Evolutionary conservation across 805 yeast genomes (phyloP), one percentile per base, ranked within the genome.

Genomic region (Saccharomyces kudriavzevii): DNA sequence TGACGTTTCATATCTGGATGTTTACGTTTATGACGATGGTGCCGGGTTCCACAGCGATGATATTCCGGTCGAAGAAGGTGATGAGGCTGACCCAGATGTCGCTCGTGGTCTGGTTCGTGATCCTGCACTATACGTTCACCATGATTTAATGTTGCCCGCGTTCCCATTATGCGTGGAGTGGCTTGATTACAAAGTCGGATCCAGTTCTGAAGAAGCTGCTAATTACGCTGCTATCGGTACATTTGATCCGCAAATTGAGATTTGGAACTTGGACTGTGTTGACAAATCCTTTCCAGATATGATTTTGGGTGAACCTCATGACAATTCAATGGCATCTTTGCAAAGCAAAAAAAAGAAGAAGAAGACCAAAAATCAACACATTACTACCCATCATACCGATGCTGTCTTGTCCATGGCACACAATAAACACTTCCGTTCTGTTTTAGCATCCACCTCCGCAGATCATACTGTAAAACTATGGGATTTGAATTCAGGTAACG

Each of bases 151-250:
- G 97, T 78, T 94, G 56, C 99, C 99, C 1, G 87, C 97, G 1
- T 92, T 94, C 78, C 99, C 99, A 45, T 77, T 94, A 56, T 89
- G 97, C 68, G 91, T 91, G 31, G 99, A 94, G 71, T 92, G 98
- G 98, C 70, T 94, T 58, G 87, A 89, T 69, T 87, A 79, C 68
- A 78, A 76, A 56, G 92, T 95, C 30, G 79, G 76, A 13, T 74
- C 70, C 13, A 74, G 74, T 35, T 72, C 71, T 24, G 70, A 70
- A 30, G 79, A 81, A 56, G 72, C 83, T 29, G 97, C 96, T 10
- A 94, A 90, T 71, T 90, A 89, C 71, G 98, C 96, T 1, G 99
- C 99, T 13, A 77, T 94, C 59, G 98, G 98, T 67, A 88, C 98
- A 1, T 92, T 94, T 68, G 98, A 92, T 62, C 99, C 99, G 45